Base-by-base conservation (phyloP, 1,139 yeast genomes). In the Yamadazyma blattariae region DNA sequence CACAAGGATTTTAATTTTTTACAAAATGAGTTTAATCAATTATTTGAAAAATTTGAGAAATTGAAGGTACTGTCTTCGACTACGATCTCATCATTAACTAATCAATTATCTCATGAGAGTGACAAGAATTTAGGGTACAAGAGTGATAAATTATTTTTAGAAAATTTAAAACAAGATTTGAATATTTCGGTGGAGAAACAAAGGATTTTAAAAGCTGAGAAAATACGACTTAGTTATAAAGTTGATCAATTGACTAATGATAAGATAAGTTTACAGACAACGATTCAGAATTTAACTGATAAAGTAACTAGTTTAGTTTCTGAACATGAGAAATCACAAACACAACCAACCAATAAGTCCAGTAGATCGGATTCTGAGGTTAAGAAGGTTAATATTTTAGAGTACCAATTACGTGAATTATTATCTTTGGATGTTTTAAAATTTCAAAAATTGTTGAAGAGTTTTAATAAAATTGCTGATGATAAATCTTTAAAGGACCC, bases 401-500 rank as follows among this genome's bases (percentile, higher is more conserved):
- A 68, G 37, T 52, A 57, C 33, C 72, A 67, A 27, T 61, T 66
- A 39, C 59, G 59, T 21, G 74, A 64, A 27, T 40, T 72, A 21
- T 52, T 69, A 18, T 56, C 61, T 29, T 52, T 56, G 35, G 71
- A 74, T 48, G 50, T 61, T 39, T 40, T 54, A 39, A 54, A 73
- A 52, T 68, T 67, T 54, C 59, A 68, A 41, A 61, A 67, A 53
- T 48, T 70, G 43, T 47, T 79, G 32, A 59, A 63, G 24, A 67
- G 77, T 1, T 71, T 80, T 40, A 69, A 73, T 31, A 71, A 73
- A 43, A 68, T 81, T 7, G 69, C 83, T 3, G 87, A 82, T 41
- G 77, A 74, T 40, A 51, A 65, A 3, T 80, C 87, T 0, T 66
- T 80, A 25, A 60, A 61, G 17, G 84, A 78, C 40, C 83, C 86